Evolutionary conservation across 352 stramenopile species (phyloP), one percentile per base, ranked within the genome.

Genomic region (Globisporangium cederbergense): DNA sequence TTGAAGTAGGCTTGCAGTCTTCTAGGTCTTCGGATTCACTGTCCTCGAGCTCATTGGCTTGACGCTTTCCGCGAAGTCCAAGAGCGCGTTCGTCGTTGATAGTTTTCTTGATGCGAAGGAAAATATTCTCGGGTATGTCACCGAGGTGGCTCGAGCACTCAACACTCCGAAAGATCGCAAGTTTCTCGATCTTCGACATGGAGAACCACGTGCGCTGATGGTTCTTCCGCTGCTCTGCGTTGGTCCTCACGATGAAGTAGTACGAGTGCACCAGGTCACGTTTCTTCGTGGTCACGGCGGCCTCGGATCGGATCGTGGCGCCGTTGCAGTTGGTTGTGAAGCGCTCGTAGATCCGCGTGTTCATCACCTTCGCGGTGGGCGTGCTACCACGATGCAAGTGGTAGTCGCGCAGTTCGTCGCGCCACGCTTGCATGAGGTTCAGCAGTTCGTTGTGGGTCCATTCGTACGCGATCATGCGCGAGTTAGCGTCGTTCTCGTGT

Each of bases 191-290:
- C 40, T 61, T 61, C 14, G 55, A 42, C 38, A 61, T 50, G 1
- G 38, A 14, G 16, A 61, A 61, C 59, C 46, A 54, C 10, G 1
- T 34, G 10, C 20, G 42, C 11, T 47, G 25, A 18, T 63, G 18
- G 3, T 8, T n/a, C 58, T 28, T 40, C 4, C 10, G 30, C 43
- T 56, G 43, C 1, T 42, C 18, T 14, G 32, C 30, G 8, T 56
- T 63, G 45, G 47, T 51, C 14, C 52, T 38, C 13, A 8, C 34
- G 34, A 64, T 64, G 49, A 64, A 64, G 22, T 52, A 13, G 36
- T 64, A 58, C 22, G 59, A 58, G 2, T 30, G 16, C 36, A 28
- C 30, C 11, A 58, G 16, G 11, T 55, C 59, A 3, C 49, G 36
- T 9, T 47, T 46, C 59, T 58, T 64, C 22, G 50, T 56, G 20